Base-by-base conservation (phyloP, 1,284 basidiomycete species). In the Testicularia cyperi region DNA sequence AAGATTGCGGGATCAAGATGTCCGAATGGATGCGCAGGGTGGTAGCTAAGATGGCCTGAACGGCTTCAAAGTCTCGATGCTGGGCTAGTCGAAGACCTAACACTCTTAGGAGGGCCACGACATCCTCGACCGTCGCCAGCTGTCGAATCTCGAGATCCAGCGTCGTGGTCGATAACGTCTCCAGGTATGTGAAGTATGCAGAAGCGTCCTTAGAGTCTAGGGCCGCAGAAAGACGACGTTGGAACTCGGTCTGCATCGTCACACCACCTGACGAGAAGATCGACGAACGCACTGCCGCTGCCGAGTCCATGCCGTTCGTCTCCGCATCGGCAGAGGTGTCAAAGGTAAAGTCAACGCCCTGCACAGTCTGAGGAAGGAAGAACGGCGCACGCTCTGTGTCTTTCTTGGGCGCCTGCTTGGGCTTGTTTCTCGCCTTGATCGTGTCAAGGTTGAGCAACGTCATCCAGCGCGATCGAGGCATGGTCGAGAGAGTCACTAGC, bases 391-490 rank as follows among this genome's bases (percentile, higher is more conserved):
- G 40, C 22, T 61, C 49, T 54, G 88, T 84, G 78, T 96, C 92
- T 3, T 87, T 88, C 78, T 97, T 96, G 4, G 91, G 91, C 0
- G 91, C 83, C 64, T 96, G 92, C 78, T 88, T 92, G 7, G 95
- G 92, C 81, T 94, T 95, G 77, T 98, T 97, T 35, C 82, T 52
- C 69, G 87, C 87, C 78, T 90, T 88, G 69, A 98, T 97, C 26
- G 91, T 86, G 66, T 98, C 95, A 25, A 99, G 82, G 73, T 97
- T 96, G 47, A 99, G 82, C 16, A 99, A 79, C 0, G 95, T 94
- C 78, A 95, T 90, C 95, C 95, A 99, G 65, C 90, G 82, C 12
- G 91, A 86, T 28, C 92, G 86, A 14, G 95, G 94, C 41, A 98
- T 83, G 20, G 92, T 81, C 4, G 92, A 94, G 13, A 98, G 80